Percentiles rank a stretch among this genome's conserved stretches.
phyloP scores from a whole-genome alignment of 2,329 filamentous ascomycete species.

The Fusarium verticillioides region DNA sequence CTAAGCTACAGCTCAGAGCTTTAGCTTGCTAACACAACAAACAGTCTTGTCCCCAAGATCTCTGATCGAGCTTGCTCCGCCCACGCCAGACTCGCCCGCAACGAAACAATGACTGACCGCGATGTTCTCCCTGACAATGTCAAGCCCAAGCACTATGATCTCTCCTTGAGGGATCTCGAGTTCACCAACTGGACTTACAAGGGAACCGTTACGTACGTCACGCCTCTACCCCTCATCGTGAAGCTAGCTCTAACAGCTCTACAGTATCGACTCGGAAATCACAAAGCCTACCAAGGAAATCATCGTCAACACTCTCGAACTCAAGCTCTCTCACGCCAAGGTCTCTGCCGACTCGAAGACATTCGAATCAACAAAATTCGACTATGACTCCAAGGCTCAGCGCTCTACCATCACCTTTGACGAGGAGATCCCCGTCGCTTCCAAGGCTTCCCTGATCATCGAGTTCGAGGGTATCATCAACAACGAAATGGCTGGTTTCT shows the following conservation, averaged over 20 bases:
- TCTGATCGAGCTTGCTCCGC: slow-evolving; percentile 50
- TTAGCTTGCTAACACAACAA: slow-evolving; percentile 33
- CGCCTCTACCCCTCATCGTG: slow-evolving; percentile 13
- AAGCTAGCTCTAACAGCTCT: slow-evolving; percentile 22
- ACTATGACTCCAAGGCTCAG: slow-evolving; percentile 86
- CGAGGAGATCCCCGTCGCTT: slow-evolving; percentile 73
- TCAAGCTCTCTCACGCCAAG: slow-evolving; percentile 77
- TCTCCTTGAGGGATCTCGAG: slow-evolving; percentile 84
- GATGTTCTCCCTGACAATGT: slow-evolving; percentile 72
- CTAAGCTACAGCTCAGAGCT: slow-evolving; percentile 36
- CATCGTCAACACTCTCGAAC: slow-evolving; percentile 84
- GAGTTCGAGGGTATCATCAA: slow-evolving; percentile 86
- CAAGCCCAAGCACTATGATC: slow-evolving; percentile 86
- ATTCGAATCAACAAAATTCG: slow-evolving; percentile 73
- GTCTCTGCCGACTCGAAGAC: slow-evolving; percentile 67
- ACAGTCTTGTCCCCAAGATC: slow-evolving; percentile 43
- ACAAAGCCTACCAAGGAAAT: slow-evolving; percentile 78
- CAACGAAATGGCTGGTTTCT: slow-evolving; percentile 93
- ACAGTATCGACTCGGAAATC: slow-evolving; percentile 79
- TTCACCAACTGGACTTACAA: slow-evolving; percentile 81
- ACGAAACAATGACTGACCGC: slow-evolving; percentile 64
- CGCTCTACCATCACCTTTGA: slow-evolving; percentile 82
- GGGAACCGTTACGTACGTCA: slow-evolving; percentile 74
- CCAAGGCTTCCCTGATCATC: slow-evolving; percentile 74
- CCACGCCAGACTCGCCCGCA: slow-evolving; percentile 50